A percentile compares a stretch with the other conserved stretches of the same genome.
These are phyloP conservation scores for Microthlaspi erraticum DNA, from an alignment of 345 rosid genomes.

Conservation along the genomic window DNA sequence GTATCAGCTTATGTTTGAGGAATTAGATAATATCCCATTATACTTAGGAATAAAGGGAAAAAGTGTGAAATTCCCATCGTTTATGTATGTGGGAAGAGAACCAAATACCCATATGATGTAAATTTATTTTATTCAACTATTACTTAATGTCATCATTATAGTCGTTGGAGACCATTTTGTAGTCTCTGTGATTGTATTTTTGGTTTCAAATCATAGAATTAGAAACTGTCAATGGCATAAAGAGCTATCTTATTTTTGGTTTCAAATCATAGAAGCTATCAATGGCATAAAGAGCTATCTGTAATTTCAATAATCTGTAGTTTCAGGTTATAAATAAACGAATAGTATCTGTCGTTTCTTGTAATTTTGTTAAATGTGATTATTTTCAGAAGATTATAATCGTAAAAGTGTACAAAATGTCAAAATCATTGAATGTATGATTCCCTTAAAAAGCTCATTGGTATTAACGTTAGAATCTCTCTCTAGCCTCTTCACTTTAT, in stretches of 20 bases:
- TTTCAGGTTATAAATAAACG: neutral
- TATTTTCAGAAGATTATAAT: slow-evolving; percentile 15
- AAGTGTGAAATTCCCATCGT: neutral
- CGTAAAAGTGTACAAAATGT: slow-evolving; percentile 34
- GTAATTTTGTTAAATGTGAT: neutral
- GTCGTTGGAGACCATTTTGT: neutral
- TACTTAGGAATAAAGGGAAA: slow-evolving; percentile 19
- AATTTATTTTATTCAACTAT: neutral
- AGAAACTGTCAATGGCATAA: too few relatives aligned
- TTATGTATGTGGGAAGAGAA: slow-evolving; percentile 25
- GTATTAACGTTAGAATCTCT: neutral
- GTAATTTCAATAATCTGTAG: neutral
- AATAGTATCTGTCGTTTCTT: neutral
- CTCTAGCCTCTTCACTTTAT: neutral
- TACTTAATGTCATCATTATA: neutral
- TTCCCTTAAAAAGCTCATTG: slow-evolving; percentile 23
- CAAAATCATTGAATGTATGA: slow-evolving; percentile 40
- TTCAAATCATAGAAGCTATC: neutral
- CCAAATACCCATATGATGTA: slow-evolving; percentile 20
- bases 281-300: too few relatives aligned
- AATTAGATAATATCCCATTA: neutral
- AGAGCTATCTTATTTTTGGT: neutral
- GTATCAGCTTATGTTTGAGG: neutral
- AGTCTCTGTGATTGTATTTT: neutral
- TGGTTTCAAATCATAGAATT: neutral